phyloP scores from a whole-genome alignment of 2,329 filamentous ascomycete species.

The Berkeleyomyces rouxiae region DNA sequence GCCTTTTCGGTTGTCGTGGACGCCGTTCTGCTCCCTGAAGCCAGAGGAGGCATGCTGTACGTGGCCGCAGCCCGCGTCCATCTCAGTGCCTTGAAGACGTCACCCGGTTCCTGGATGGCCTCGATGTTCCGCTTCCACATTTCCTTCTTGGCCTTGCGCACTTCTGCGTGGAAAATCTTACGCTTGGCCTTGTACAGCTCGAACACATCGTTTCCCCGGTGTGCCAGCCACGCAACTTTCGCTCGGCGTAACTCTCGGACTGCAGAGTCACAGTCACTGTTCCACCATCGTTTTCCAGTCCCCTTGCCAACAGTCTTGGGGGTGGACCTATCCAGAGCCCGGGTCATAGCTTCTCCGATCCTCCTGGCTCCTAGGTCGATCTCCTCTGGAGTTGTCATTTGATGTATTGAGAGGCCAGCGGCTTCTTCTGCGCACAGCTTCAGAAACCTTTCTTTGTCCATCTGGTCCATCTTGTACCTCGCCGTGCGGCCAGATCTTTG shows the following conservation, averaged over 20 bases:
- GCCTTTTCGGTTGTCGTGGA: neutral
- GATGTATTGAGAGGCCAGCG: neutral
- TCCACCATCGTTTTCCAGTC: neutral
- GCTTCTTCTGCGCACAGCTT: neutral
- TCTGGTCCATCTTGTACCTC: neutral
- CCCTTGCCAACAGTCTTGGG: neutral
- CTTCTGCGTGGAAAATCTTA: too few species aligned
- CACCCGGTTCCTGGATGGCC: neutral
- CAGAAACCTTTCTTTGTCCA: neutral
- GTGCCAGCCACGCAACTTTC: too few species aligned
- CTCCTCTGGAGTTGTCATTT: neutral
- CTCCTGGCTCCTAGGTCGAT: neutral
- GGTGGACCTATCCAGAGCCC: neutral
- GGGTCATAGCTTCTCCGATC: neutral
- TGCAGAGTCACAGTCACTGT: too few species aligned
- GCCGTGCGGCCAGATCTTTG: neutral
- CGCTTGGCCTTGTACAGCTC: too few species aligned
- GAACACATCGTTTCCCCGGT: too few species aligned
- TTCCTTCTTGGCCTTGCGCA: too few species aligned
- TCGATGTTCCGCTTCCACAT: too few species aligned
- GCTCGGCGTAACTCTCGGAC: too few species aligned
- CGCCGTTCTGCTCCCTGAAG: neutral
- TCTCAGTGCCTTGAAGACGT: neutral
- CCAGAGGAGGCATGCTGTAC: neutral
- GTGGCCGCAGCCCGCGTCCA: neutral